Evolutionary conservation across 2,329 filamentous ascomycete genomes (phyloP).

Genomic region (Penicillium sp.): DNA sequence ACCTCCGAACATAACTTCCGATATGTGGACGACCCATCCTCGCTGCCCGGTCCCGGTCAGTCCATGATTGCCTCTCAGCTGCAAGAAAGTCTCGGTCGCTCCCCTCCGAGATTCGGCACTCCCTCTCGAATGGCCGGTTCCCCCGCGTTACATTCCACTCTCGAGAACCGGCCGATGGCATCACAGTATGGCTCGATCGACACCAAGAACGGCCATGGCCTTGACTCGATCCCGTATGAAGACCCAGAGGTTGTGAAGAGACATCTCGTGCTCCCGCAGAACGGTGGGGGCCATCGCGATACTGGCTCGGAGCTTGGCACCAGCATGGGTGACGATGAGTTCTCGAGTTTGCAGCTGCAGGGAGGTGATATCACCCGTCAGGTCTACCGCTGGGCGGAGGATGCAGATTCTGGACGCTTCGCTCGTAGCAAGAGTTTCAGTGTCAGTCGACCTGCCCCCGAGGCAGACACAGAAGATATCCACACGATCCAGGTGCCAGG

Average conservation of each 20-base stretch:
- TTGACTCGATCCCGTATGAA: slow-evolving; percentile 63
- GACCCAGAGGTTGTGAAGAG: slow-evolving; percentile 88
- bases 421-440: slow-evolving; percentile 88
- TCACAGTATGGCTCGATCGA: slow-evolving; percentile 87
- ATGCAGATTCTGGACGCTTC: slow-evolving; percentile 66
- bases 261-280: slow-evolving; percentile 74
- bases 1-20: slow-evolving; percentile 62
- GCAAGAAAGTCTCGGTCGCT: slow-evolving; percentile 66
- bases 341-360: slow-evolving; percentile 88
- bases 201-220: slow-evolving; percentile 45
- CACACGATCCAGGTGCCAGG: slow-evolving; percentile 89
- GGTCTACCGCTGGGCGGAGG: slow-evolving; percentile 95
- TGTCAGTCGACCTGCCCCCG: slow-evolving; percentile 71
- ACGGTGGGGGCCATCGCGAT: slow-evolving; percentile 37
- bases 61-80: slow-evolving; percentile 89
- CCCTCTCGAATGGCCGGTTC: slow-evolving; percentile 57
- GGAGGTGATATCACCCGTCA: slow-evolving; percentile 92
- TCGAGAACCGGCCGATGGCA: slow-evolving; percentile 52
- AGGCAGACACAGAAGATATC: slow-evolving; percentile 79
- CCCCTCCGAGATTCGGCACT: slow-evolving; percentile 42
- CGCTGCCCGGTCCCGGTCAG: slow-evolving; percentile 71
- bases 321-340: slow-evolving; percentile 64
- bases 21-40: slow-evolving; percentile 57
- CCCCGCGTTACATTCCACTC: slow-evolving; percentile 52
- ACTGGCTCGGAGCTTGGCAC: slow-evolving; percentile 36